Conservation (phyloP, 1,284 basidiomycete genomes). For the Porogramme epimiltina region DNA sequence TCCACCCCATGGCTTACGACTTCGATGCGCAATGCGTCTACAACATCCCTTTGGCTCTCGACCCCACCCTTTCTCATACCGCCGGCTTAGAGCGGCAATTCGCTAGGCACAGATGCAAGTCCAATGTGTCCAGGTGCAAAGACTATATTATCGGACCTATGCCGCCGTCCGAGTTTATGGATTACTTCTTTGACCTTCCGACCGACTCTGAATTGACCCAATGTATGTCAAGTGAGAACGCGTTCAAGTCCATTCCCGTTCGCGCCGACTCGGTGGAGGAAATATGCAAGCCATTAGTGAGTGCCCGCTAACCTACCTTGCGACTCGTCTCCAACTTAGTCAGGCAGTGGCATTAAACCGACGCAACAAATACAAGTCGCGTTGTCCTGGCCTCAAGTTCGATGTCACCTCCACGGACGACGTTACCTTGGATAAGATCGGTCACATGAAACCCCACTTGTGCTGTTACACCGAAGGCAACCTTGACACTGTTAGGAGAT, state of each 20-base stretch:
- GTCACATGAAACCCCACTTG: slow-evolving; percentile 9
- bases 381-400: slow-evolving; percentile 14
- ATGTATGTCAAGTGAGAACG: background rate
- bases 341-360: slow-evolving; percentile 2
- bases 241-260: background rate
- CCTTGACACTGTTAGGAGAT: background rate
- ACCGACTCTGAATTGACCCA: background rate
- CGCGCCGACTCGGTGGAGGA: background rate
- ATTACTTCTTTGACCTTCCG: background rate
- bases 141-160: slow-evolving; percentile 5
- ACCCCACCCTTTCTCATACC: background rate
- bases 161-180: background rate
- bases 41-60: background rate
- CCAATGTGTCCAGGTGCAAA: background rate
- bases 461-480: slow-evolving; percentile 5
- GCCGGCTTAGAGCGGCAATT: background rate
- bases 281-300: slow-evolving; percentile 1
- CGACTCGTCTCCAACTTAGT: background rate
- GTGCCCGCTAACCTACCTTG: background rate
- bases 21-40: slow-evolving; percentile 2
- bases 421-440: background rate
- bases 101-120: too few relatives aligned
- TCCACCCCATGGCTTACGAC: background rate
- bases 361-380: background rate
- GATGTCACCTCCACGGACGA: background rate